phyloP scores from a whole-genome alignment of 108 stramenopile genomes.

The Fragilaria crotonensis region DNA sequence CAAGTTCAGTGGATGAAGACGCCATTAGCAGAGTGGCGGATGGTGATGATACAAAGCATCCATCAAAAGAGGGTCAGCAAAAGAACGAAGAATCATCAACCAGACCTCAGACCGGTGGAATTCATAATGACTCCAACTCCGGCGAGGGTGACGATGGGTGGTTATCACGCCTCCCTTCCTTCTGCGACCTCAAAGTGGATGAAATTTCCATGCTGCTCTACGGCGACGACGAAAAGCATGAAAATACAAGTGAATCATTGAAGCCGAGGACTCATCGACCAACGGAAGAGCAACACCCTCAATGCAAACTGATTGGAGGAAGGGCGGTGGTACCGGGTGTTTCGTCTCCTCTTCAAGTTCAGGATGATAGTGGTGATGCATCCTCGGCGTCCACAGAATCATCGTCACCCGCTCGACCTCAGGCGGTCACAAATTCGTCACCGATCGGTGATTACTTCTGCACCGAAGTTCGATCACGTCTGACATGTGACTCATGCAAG shows the following conservation, averaged over 20 bases:
- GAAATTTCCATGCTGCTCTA: slow-evolving; percentile 6
- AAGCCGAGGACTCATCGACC: neutral
- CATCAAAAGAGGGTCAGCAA: slow-evolving; percentile 11
- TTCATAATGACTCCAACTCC: neutral
- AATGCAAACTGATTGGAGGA: slow-evolving; percentile 45
- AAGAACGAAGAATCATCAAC: neutral
- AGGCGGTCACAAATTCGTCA: neutral
- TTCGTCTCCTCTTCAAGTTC: neutral
- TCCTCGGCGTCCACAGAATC: neutral
- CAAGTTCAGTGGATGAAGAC: no score
- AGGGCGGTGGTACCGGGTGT: slow-evolving; percentile 5
- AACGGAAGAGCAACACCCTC: slow-evolving; percentile 8
- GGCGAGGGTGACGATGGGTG: slow-evolving; percentile 3
- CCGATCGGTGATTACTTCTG: slow-evolving; percentile 37
- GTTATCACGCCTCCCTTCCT: neutral
- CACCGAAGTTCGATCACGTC: slow-evolving; percentile 34
- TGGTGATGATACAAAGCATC: slow-evolving; percentile 5
- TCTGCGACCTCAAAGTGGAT: neutral
- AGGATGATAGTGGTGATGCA: neutral
- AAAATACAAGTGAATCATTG: neutral
- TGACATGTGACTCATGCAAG: slow-evolving; percentile 53
- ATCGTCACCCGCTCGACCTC: neutral
- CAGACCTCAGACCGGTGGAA: no score
- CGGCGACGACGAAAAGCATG: neutral
- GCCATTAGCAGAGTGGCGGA: no score